phyloP scores from a whole-genome alignment of 2,329 filamentous ascomycete species.

The Colletotrichum brevisporum region DNA sequence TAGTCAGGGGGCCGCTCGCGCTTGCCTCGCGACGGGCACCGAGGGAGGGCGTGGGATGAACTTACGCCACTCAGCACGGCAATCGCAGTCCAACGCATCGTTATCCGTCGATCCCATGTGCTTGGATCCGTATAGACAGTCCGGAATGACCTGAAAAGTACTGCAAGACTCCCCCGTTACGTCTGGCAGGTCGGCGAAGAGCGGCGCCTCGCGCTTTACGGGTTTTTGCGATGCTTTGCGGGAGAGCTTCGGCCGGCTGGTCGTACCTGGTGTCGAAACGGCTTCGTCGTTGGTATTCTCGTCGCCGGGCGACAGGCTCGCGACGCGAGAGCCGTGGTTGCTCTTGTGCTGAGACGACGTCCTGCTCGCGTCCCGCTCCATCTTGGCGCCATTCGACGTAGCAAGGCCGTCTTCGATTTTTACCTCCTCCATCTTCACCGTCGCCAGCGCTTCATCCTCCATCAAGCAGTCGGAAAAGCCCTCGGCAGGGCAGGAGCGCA shows the following conservation, averaged over 20 bases:
- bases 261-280: conserved; percentile 62
- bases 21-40: conserved; percentile 37
- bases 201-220: conserved; percentile 70
- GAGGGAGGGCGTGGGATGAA: conserved; percentile 44
- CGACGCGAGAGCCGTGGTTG: conserved; percentile 56
- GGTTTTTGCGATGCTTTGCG: conserved; percentile 49
- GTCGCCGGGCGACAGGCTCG: conserved; percentile 61
- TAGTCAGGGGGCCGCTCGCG: conserved; percentile 39
- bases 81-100: conserved; percentile 94
- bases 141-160: conserved; percentile 84
- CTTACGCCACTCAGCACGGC: conserved; percentile 95
- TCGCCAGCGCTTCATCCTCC: conserved; percentile 59
- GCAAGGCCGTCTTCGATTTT: conserved; percentile 58
- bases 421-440: conserved; percentile 59
- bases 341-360: conserved; percentile 54
- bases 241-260: conserved; percentile 72
- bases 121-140: conserved; percentile 93
- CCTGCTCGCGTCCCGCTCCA: conserved; percentile 57
- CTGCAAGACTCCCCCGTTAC: conserved; percentile 81
- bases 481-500: conserved; percentile 32
- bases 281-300: conserved; percentile 63
- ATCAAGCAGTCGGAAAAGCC: conserved; percentile 44
- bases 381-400: conserved; percentile 50
- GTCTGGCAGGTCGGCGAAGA: conserved; percentile 84
- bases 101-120: conserved; percentile 92